A percentile compares a stretch with the other conserved stretches of the same genome.
These are phyloP conservation scores for Xylaria cubensis DNA, from an alignment of 495 filamentous ascomycete genomes.

Conservation along the genomic window DNA sequence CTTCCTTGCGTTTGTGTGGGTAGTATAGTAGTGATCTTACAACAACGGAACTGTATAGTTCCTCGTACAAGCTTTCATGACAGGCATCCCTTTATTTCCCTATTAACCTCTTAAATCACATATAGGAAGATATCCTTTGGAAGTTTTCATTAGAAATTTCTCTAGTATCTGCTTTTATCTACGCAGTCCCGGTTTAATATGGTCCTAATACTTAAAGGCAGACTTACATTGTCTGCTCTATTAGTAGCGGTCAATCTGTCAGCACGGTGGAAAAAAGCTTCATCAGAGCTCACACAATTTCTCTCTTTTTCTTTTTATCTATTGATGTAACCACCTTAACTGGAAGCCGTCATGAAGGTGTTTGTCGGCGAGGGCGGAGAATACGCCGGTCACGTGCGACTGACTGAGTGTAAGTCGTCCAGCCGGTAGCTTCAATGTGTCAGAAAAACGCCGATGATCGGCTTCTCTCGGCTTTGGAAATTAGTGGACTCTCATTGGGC, in stretches of 20 bases:
- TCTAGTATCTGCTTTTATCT: too few relatives aligned
- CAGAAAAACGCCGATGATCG: conserved; percentile 18
- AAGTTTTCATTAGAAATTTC: too few relatives aligned
- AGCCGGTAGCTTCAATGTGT: not conserved
- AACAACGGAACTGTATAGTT: too few relatives aligned
- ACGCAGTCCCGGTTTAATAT: too few relatives aligned
- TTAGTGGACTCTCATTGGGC: conserved; percentile 16
- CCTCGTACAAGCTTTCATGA: not conserved
- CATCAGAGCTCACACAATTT: not conserved
- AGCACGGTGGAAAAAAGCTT: not conserved
- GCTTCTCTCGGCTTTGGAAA: conserved; percentile 23
- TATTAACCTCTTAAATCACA: too few relatives aligned
- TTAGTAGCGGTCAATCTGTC: not conserved
- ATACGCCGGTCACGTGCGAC: conserved; percentile 3
- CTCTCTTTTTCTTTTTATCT: not conserved
- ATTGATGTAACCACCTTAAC: not conserved
- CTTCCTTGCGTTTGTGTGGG: too few relatives aligned
- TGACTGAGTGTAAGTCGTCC: not conserved
- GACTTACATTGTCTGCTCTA: not conserved
- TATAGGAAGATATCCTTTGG: too few relatives aligned
- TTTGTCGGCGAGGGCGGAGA: not conserved
- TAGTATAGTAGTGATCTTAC: too few relatives aligned
- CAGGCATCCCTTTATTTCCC: too few relatives aligned
- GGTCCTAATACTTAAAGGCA: not conserved
- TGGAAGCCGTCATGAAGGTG: not conserved